Evolutionary conservation across 345 rosid genomes (phyloP), one percentile per base, ranked within the genome.

Genomic region (Triadica sebifera): DNA sequence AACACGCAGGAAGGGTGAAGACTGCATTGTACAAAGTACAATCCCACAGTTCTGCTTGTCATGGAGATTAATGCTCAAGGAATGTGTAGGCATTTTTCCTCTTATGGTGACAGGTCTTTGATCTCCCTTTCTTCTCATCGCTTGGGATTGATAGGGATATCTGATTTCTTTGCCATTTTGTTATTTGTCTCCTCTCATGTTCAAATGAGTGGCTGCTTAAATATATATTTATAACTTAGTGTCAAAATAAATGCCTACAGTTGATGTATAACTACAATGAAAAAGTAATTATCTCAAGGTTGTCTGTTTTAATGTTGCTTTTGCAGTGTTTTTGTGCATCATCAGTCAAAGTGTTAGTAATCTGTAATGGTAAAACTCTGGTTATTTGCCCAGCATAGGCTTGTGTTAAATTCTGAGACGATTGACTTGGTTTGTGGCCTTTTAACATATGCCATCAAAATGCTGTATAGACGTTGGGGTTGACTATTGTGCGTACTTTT

Each of bases 61-160:
- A 75, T 75, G 84, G 76, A 67, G 84, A 74, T 78, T 70, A 70
- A 72, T 63, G 75, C 78, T 77, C 49, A 34, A 68, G 59, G 77
- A 72, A 68, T 72, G 49, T 66, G 60, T 72, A 76, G 83, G 74
- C 69, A 29, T 72, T 70, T 75, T 77, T 62, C 74, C 75, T 66
- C 81, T 71, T 71, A 71, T 78, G 84, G 84, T 78, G 81, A 81
- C 81, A 80, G 71, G 79, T 78, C 77, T 70, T 65, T 77, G 80
- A 75, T 82, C 80, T 72, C 80, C 56, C 73, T 74, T 67, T 78
- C 61, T 57, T 29, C 34, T 29, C 65, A 67, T 72, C 46, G 4
- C 64, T 71, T 66, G 76, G 74, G 80, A 72, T 74, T 62, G 59
- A 66, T 68, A 63, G 77, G 72, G 77, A 58, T 60, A 45, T 65